phyloP scores from a whole-genome alignment of 352 stramenopile genomes.

The Thalassiosira mediterranea region DNA sequence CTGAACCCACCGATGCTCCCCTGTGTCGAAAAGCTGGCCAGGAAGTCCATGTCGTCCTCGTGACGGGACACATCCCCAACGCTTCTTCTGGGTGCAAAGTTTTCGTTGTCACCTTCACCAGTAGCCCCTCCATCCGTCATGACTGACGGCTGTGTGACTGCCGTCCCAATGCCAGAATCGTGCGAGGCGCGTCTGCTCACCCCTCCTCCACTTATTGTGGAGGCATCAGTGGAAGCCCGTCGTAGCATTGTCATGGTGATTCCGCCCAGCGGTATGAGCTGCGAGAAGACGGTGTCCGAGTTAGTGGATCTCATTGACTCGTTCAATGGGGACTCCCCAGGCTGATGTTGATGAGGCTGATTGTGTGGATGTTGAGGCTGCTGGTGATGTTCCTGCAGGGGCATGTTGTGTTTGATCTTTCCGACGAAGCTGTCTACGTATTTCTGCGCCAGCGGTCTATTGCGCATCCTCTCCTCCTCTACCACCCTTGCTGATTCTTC shows the following conservation, averaged over 20 bases:
- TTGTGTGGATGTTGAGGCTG: not conserved
- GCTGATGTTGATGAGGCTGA: not conserved
- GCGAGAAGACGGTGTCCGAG: no score
- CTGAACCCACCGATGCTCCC: no score
- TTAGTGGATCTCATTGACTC: not conserved
- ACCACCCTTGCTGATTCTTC: not conserved
- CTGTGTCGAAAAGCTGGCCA: no score
- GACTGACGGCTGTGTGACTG: not conserved
- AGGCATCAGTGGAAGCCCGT: not conserved
- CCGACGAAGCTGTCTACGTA: not conserved
- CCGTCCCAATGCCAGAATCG: no score
- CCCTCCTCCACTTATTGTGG: not conserved
- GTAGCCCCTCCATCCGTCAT: no score
- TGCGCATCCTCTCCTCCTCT: constrained; percentile 2
- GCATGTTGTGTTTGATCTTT: no score
- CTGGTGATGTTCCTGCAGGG: constrained; percentile 1
- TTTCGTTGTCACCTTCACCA: constrained; percentile 8
- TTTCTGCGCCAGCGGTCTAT: no score
- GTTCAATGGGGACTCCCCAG: not conserved
- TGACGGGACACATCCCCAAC: constrained; percentile 11
- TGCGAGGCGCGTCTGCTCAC: no score
- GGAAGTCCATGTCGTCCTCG: no score
- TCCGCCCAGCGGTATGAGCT: no score
- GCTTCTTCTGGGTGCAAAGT: constrained; percentile 18
- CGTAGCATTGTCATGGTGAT: not conserved